Percentiles rank a stretch among this genome's conserved stretches.
Evolutionary conservation across 1,284 basidiomycete species (phyloP).

Genomic region (Earliella scabrosa): DNA sequence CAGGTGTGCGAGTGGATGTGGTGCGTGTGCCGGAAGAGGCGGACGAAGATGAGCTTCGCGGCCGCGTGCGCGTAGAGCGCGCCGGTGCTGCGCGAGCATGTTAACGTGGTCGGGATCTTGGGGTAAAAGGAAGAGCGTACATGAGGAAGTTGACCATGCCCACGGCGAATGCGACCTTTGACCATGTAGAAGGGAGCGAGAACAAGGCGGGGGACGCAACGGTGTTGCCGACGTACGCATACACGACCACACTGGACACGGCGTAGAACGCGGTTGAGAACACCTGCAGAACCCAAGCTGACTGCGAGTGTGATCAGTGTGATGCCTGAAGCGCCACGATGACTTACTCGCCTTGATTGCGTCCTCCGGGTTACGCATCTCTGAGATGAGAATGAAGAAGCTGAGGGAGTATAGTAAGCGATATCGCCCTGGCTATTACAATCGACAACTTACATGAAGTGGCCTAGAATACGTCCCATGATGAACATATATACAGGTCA

Average conservation of each 20-base stretch:
- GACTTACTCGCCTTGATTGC: constrained; percentile 52
- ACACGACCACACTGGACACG: constrained; percentile 55
- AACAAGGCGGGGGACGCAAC: constrained; percentile 59
- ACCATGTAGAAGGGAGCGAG: constrained; percentile 53
- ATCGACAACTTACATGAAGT: constrained; percentile 51
- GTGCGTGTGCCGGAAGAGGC: constrained; percentile 57
- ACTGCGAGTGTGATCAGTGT: constrained; percentile 31
- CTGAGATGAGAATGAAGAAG: constrained; percentile 62
- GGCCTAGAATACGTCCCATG: constrained; percentile 40
- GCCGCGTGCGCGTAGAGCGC: constrained; percentile 56
- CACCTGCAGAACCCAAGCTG: constrained; percentile 56
- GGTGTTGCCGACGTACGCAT: constrained; percentile 61
- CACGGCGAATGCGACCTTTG: constrained; percentile 53
- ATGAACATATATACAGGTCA: no score
- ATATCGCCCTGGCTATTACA: neutral
- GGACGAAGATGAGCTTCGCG: constrained; percentile 65
- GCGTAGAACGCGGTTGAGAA: constrained; percentile 55
- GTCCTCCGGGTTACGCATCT: constrained; percentile 55
- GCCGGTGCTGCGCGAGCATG: constrained; percentile 39
- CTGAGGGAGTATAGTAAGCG: constrained; percentile 24
- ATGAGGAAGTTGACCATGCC: constrained; percentile 54
- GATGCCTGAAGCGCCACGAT: no score
- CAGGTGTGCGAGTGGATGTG: constrained; percentile 63
- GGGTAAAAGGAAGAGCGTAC: no score
- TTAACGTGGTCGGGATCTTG: no score